These are phyloP conservation scores for Pisolithus microcarpus DNA, from an alignment of 768 basidiomycete species.

Conservation along the genomic window DNA sequence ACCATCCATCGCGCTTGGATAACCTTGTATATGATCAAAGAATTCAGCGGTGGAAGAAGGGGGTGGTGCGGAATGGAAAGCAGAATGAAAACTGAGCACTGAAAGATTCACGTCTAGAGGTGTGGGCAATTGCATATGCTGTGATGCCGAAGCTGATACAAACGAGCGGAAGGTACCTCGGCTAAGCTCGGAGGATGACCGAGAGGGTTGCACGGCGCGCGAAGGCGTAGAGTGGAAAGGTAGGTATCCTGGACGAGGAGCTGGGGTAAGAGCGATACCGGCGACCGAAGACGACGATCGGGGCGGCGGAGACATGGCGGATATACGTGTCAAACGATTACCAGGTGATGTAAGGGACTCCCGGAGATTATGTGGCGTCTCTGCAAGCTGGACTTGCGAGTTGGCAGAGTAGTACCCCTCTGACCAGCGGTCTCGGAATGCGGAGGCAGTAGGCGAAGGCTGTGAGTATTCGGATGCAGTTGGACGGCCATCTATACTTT, in stretches of 20 bases:
- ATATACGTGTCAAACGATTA: conserved; percentile 12
- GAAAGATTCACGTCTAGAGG: conserved; percentile 42
- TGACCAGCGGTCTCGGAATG: conserved; percentile 56
- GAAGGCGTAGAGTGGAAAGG: conserved; percentile 16
- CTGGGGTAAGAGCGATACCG: conserved; percentile 51
- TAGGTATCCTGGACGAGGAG: conserved; percentile 25
- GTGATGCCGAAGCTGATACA: conserved; percentile 21
- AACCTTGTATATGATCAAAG: conserved; percentile 67
- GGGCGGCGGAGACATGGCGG: conserved; percentile 49
- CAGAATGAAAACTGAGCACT: conserved; percentile 32
- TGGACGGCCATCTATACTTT: conserved; percentile 34
- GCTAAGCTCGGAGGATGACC: conserved; percentile 19
- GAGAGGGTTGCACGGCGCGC: conserved; percentile 11
- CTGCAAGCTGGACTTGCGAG: conserved; percentile 15
- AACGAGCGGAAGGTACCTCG: conserved; percentile 27
- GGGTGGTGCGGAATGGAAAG: conserved; percentile 54
- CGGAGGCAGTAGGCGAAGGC: conserved; percentile 70
- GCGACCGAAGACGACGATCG: conserved; percentile 55
- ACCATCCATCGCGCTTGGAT: conserved; percentile 69
- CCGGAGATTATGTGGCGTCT: conserved; percentile 11
- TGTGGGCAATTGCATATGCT: conserved; percentile 7
- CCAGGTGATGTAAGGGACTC: conserved; percentile 15
- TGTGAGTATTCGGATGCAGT: conserved; percentile 65
- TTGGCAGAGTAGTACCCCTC: conserved; percentile 26
- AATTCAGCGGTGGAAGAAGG: conserved; percentile 63